A percentile compares a stretch with the other conserved stretches of the same genome.
phyloP scores from a whole-genome alignment of 1,139 yeast species.

The Lodderomyces metapsilosis region DNA sequence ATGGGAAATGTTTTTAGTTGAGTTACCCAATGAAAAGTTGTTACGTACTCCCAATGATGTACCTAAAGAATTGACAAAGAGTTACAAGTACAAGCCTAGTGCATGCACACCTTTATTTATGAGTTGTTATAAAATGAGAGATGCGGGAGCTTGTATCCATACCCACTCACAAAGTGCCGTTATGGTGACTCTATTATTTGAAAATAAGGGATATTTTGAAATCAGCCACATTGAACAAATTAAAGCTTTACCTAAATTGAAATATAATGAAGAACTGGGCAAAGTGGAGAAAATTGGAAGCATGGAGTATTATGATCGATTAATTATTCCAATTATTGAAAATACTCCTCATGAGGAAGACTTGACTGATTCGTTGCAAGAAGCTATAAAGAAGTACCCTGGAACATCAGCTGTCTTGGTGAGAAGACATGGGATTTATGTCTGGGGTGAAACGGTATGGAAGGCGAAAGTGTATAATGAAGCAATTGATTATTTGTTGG shows the following conservation, averaged over 20 bases:
- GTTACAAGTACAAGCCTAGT: conserved; percentile 69
- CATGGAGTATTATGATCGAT: conserved; percentile 68
- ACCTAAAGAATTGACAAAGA: conserved; percentile 37
- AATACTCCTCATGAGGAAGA: conserved; percentile 89
- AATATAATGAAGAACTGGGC: conserved; percentile 31
- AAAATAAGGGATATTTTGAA: conserved; percentile 59
- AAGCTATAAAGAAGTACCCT: conserved; percentile 68
- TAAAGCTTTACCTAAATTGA: conserved; percentile 73
- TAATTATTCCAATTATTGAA: conserved; percentile 86
- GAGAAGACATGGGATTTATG: conserved; percentile 90
- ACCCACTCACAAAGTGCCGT: conserved; percentile 93
- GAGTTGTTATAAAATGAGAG: conserved; percentile 68
- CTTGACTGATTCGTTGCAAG: conserved; percentile 63
- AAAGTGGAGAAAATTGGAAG: conserved; percentile 63
- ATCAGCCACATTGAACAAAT: conserved; percentile 87
- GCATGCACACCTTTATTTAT: conserved; percentile 91
- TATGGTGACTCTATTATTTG: conserved; percentile 68
- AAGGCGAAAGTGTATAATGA: conserved; percentile 92
- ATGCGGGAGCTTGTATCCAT: conserved; percentile 92
- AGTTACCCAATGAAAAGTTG: conserved; percentile 52
- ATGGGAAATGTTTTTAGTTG: conserved; percentile 78
- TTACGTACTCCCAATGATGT: conserved; percentile 57
- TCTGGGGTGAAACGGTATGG: conserved; percentile 93
- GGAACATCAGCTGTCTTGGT: conserved; percentile 83
- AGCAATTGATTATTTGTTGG: conserved; percentile 86